Evolutionary conservation across 768 basidiomycete genomes (phyloP).

Genomic region (Lentinula sp.): DNA sequence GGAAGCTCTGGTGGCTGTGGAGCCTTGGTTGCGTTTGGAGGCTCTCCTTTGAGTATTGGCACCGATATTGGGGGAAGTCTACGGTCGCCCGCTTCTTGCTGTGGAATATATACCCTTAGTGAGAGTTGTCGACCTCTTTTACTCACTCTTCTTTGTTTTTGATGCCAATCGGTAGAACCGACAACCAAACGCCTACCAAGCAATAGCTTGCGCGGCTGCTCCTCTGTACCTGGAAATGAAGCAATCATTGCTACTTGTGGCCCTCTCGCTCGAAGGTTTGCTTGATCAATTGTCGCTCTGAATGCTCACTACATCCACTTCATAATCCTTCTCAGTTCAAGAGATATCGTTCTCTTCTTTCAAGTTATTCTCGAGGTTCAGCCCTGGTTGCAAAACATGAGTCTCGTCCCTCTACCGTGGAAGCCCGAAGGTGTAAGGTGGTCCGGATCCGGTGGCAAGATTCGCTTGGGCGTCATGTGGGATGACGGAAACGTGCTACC

Average conservation of each 20-base stretch:
- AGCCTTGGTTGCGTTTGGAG: conserved; percentile 39
- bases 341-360: conserved; percentile 26
- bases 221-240: conserved; percentile 38
- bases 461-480: conserved; percentile 25
- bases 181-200: conserved; percentile 41
- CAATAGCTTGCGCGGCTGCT: conserved; percentile 22
- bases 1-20: conserved; percentile 52
- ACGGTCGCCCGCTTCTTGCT: conserved; percentile 23
- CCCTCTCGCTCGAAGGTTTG: conserved; percentile 41
- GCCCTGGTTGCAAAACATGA: conserved; percentile 36
- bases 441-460: conserved; percentile 19
- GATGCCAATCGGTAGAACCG: conserved; percentile 6
- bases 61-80: conserved; percentile 29
- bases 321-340: conserved; percentile 12
- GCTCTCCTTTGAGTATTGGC: conserved; percentile 38
- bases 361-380: conserved; percentile 22
- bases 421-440: conserved; percentile 6
- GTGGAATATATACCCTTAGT: conserved; percentile 15
- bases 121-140: not conserved
- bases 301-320: not conserved
- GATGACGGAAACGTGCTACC: conserved; percentile 31
- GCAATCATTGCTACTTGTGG: conserved; percentile 50
- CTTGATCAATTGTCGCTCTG: not conserved
- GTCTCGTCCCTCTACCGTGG: conserved; percentile 23
- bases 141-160: not conserved